Base-by-base conservation (phyloP, 2,329 filamentous ascomycete species). In the Botryosphaeria agaves region DNA sequence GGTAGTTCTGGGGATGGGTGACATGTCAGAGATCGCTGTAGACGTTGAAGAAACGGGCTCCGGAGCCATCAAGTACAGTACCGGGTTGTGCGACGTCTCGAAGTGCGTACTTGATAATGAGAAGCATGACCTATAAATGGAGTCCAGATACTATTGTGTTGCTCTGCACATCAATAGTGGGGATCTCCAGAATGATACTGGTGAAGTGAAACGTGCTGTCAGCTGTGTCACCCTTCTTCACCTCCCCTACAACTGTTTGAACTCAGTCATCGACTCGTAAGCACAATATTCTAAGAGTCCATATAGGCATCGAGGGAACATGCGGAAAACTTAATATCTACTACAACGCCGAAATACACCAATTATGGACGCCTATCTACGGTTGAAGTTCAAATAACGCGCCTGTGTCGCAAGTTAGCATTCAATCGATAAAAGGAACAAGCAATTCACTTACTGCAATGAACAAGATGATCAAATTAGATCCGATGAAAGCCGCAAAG, bases 401-500 rank as follows among this genome's bases (percentile, higher is more conserved):
- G 39, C 26, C 32, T 28, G 7, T 5, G 16, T 28, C 6, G 18
- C 8, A n/a, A 6, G 14, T 21, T 9, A 28, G 12, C 11, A 18
- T 7, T 5, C 12, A 24, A n/a, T n/a, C n/a, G 5, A 5, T 17
- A 12, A 8, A 14, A 11, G 8, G 15, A 27, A 5, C 16, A 5
- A 5, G 11, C 5, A 27, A 18, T 19, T 6, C 38, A 55, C 61
- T 61, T 48, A 65, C 62, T 23, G 62, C 67, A 31, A 73, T 34
- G 41, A 74, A 72, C 36, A 76, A 42, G 29, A 75, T 55, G 14
- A 80, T 65, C 43, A 89, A 46, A 50, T 91, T 92, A 46, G 75
- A 83, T 9, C 56, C 80, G 31, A 91, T 65, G 45, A 84, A 92
- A 1, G 74, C 76, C 18, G 68, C 41, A 41, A 76, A 76, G 37